Percentiles rank a stretch among this genome's conserved stretches.
Evolutionary conservation across 306 rosid species (phyloP).

Genomic region (Casuarina cunninghamiana): DNA sequence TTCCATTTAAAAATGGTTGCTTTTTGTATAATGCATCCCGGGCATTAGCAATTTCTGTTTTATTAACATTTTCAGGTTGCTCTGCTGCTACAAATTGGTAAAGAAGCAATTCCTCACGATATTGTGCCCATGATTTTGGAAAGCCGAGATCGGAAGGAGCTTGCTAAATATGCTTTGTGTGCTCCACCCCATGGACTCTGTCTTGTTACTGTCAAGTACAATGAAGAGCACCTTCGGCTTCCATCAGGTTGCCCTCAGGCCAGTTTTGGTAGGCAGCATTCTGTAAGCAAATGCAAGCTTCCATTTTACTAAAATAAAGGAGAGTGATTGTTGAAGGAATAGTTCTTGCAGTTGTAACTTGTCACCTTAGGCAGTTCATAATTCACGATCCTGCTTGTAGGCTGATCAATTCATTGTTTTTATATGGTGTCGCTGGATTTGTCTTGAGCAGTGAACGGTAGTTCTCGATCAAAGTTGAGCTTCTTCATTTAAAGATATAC

Average conservation of each 20-base stretch:
- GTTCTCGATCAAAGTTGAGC: too few species aligned
- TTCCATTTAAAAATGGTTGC: neutral
- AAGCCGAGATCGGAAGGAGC: slow-evolving; percentile 76
- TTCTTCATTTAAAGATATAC: too few species aligned
- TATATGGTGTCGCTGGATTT: neutral
- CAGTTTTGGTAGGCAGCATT: slow-evolving; percentile 77
- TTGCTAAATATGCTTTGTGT: slow-evolving; percentile 66
- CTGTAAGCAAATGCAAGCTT: slow-evolving; percentile 75
- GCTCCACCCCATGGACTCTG: slow-evolving; percentile 89
- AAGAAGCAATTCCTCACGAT: slow-evolving; percentile 77
- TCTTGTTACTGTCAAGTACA: slow-evolving; percentile 65
- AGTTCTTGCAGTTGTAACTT: neutral
- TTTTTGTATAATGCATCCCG: neutral
- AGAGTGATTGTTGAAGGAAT: slow-evolving; percentile 4
- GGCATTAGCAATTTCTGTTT: neutral
- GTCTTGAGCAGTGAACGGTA: neutral
- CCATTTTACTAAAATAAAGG: slow-evolving; percentile 48
- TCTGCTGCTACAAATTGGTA: slow-evolving; percentile 80
- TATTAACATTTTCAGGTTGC: slow-evolving; percentile 56
- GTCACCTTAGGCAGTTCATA: neutral
- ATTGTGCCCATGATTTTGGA: slow-evolving; percentile 70
- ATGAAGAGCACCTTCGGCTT: slow-evolving; percentile 64
- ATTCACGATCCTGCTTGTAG: neutral
- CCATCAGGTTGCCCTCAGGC: slow-evolving; percentile 60
- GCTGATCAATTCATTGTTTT: neutral